These are phyloP conservation scores for Chlamydomonas schloesseri DNA, from an alignment of 139 green algal genomes.

Conservation along the genomic window DNA sequence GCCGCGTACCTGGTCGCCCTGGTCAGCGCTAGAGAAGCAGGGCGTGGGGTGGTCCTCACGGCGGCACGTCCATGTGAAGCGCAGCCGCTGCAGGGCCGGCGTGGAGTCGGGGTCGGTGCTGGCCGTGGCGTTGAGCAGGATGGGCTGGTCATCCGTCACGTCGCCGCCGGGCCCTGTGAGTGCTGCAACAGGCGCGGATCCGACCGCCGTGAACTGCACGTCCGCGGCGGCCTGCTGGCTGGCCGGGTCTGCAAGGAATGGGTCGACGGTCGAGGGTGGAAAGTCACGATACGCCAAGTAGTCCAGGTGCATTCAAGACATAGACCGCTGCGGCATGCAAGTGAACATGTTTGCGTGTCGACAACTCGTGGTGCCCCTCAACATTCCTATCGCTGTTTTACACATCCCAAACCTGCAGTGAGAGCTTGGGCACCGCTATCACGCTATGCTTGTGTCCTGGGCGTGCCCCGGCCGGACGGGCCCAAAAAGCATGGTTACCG, in stretches of 20 bases:
- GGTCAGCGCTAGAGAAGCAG: neutral
- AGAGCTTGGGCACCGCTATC: too few relatives aligned
- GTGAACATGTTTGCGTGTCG: too few relatives aligned
- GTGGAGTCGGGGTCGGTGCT: constrained; percentile 17
- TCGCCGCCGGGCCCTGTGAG: neutral
- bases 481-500: too few relatives aligned
- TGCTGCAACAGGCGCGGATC: neutral
- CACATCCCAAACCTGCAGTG: too few relatives aligned
- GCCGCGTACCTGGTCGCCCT: neutral
- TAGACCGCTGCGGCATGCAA: too few relatives aligned
- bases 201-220: constrained; percentile 1
- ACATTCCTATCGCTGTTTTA: too few relatives aligned
- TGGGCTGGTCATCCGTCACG: neutral
- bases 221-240: neutral
- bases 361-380: too few relatives aligned
- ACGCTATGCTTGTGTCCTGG: too few relatives aligned
- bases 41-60: constrained; percentile 26
- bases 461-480: too few relatives aligned
- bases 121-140: neutral
- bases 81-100: neutral
- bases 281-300: too few relatives aligned
- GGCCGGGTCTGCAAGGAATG: neutral
- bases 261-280: too few relatives aligned
- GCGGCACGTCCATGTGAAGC: constrained; percentile 10
- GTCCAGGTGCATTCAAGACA: too few relatives aligned